These are phyloP conservation scores for Heracleum sosnowskyi DNA, from an alignment of 129 eudicot species.

Conservation along the genomic window DNA sequence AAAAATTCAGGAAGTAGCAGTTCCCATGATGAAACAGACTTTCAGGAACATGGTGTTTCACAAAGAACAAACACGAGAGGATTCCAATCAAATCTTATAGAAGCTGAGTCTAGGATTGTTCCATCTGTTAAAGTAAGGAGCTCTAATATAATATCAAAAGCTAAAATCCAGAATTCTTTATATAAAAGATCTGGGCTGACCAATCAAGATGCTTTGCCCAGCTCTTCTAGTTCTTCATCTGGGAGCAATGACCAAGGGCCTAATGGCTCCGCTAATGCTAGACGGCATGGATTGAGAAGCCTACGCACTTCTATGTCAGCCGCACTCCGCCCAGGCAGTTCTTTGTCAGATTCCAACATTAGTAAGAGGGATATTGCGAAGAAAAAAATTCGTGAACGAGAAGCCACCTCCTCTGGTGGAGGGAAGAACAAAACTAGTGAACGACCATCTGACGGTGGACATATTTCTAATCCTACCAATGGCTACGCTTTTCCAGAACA, in stretches of 20 bases:
- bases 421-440: conserved; percentile 39
- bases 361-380: conserved; percentile 22
- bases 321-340: conserved; percentile 27
- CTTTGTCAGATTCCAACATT: conserved; percentile 29
- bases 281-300: conserved; percentile 27
- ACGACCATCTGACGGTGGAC: conserved; percentile 17
- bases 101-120: conserved; percentile 23
- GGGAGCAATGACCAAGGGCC: conserved; percentile 16
- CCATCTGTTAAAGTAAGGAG: conserved; percentile 18
- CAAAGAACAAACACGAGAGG: conserved; percentile 17
- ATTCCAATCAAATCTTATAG: conserved; percentile 20
- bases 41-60: conserved; percentile 14
- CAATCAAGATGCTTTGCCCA: conserved; percentile 26
- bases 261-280: conserved; percentile 15
- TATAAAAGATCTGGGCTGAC: conserved; percentile 27
- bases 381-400: conserved; percentile 53
- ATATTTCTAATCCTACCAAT: conserved; percentile 16
- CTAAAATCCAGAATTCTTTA: conserved; percentile 23
- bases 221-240: conserved; percentile 28
- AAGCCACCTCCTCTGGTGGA: conserved; percentile 47
- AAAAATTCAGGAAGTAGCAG: conserved; percentile 32
- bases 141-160: conserved; percentile 18
- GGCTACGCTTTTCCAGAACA: conserved; percentile 37
- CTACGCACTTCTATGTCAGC: conserved; percentile 33
- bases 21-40: conserved; percentile 28